Conservation (phyloP, 2,329 filamentous ascomycete genomes). For the Fusarium circinatum region DNA sequence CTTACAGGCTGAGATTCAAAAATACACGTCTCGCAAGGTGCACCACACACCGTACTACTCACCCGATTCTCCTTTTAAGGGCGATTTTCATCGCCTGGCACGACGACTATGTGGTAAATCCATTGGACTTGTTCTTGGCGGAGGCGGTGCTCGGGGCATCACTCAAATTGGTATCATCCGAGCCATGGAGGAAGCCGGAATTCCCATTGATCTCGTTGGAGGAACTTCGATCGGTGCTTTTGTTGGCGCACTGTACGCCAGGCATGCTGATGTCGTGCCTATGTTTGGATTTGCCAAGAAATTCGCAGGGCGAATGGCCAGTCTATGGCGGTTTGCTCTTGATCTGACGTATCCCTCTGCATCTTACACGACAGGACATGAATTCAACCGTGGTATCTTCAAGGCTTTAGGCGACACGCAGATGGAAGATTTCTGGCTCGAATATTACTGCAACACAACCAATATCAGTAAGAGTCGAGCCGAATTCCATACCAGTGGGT, state of each 20-base stretch:
- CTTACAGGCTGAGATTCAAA: conserved; percentile 95
- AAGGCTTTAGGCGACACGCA: conserved; percentile 97
- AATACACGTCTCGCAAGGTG: conserved; percentile 95
- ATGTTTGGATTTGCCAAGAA: conserved; percentile 98
- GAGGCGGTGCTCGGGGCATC: conserved; percentile 91
- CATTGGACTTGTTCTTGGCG: conserved; percentile 91
- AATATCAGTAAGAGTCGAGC: conserved; percentile 95
- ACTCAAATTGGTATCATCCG: conserved; percentile 94
- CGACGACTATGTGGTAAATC: conserved; percentile 92
- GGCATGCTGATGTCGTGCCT: conserved; percentile 94
- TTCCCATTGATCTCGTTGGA: conserved; percentile 94
- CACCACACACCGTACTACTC: conserved; percentile 90
- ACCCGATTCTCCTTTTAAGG: conserved; percentile 91
- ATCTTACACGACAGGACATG: conserved; percentile 97
- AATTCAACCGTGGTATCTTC: conserved; percentile 99
- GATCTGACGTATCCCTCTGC: conserved; percentile 96
- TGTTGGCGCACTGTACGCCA: conserved; percentile 93
- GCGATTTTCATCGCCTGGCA: conserved; percentile 94
- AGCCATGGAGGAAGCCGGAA: conserved; percentile 93
- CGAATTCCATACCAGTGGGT: conserved; percentile 95
- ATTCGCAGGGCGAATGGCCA: conserved; percentile 98
- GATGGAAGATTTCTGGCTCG: conserved; percentile 99
- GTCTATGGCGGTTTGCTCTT: conserved; percentile 97
- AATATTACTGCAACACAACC: conserved; percentile 99
- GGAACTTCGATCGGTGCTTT: conserved; percentile 97